Conservation (phyloP, 2,329 filamentous ascomycete genomes). For the Talaromyces pinophilus region DNA sequence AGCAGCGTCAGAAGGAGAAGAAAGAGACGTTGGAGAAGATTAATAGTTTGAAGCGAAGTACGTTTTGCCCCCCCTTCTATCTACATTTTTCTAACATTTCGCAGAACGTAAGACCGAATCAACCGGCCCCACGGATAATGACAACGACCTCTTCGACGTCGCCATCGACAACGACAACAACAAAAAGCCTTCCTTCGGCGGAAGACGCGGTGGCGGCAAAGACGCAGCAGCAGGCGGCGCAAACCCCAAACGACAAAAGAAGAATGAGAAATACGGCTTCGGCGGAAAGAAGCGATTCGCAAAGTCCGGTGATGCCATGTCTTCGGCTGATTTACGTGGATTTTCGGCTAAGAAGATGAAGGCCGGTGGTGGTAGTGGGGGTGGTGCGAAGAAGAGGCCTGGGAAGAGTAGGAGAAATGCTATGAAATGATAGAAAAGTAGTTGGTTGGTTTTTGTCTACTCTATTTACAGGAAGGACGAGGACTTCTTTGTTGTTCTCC, state of each 20-base stretch:
- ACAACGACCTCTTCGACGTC: conserved; percentile 89
- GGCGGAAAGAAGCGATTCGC: conserved; percentile 90
- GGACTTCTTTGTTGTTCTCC: not conserved
- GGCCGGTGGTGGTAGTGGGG: conserved; percentile 42
- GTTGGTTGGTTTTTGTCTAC: not conserved
- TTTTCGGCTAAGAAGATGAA: conserved; percentile 91
- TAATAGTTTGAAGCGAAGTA: conserved; percentile 91
- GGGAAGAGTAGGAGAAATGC: conserved; percentile 55
- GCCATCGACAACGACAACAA: conserved; percentile 70
- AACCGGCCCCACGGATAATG: conserved; percentile 63
- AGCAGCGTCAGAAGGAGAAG: conserved; percentile 92
- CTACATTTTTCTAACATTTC: not conserved
- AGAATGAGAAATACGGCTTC: conserved; percentile 91
- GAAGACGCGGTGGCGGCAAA: conserved; percentile 44
- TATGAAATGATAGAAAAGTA: conserved; percentile 22
- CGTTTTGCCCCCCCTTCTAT: conserved; percentile 41
- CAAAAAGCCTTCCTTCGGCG: conserved; percentile 37
- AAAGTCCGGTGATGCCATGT: conserved; percentile 88
- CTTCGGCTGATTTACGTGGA: conserved; percentile 74
- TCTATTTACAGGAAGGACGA: not conserved
- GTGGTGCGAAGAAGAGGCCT: conserved; percentile 45
- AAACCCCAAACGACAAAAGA: conserved; percentile 77
- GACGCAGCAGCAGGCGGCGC: conserved; percentile 25
- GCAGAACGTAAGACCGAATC: conserved; percentile 75
- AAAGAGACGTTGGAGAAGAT: conserved; percentile 94